These are phyloP conservation scores for Nicotiana paniculata DNA, from an alignment of 257 asterid species.

Conservation along the genomic window DNA sequence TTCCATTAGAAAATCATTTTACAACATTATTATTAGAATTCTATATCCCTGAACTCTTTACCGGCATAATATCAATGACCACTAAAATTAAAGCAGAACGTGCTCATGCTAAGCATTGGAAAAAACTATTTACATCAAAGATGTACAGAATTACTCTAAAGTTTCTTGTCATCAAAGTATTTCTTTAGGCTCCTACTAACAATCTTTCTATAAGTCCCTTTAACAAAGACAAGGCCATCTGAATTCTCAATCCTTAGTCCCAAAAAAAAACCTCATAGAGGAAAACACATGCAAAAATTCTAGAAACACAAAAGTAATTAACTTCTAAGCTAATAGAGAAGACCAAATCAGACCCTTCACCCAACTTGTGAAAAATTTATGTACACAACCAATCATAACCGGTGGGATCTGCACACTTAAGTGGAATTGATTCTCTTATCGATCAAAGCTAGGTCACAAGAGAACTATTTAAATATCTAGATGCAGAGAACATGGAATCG, in stretches of 20 bases:
- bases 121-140: neutral
- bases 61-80: neutral
- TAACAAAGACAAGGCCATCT: neutral
- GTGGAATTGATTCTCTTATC: too few species aligned
- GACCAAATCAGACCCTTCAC: too few species aligned
- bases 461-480: too few species aligned
- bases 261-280: neutral
- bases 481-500: too few species aligned
- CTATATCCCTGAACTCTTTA: neutral
- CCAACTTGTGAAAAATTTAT: too few species aligned
- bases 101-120: neutral
- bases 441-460: too few species aligned
- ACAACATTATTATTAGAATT: neutral
- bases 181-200: neutral
- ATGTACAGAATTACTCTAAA: neutral
- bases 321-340: neutral
- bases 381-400: too few species aligned
- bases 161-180: neutral
- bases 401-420: too few species aligned
- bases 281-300: neutral
- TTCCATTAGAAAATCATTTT: neutral
- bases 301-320: neutral
- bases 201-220: neutral
- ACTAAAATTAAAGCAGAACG: neutral
- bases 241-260: neutral